These are phyloP conservation scores for Pyrenophora seminiperda DNA, from an alignment of 2,329 filamentous ascomycete genomes.

Conservation along the genomic window DNA sequence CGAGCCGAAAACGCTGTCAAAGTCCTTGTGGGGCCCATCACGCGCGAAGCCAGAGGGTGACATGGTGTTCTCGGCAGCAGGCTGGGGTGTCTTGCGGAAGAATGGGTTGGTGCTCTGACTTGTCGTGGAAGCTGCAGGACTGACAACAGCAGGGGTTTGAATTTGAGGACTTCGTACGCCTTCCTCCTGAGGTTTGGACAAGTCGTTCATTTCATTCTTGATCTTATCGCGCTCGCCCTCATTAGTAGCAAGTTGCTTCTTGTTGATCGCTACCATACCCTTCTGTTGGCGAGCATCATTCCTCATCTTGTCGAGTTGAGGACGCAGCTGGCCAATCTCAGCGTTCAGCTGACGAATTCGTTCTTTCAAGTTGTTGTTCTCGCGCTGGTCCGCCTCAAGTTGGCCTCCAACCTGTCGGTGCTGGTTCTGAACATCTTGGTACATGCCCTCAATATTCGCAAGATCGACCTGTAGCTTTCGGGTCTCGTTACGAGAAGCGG, in stretches of 20 bases:
- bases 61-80: conserved; percentile 56
- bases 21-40: conserved; percentile 54
- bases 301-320: conserved; percentile 89
- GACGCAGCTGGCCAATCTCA: conserved; percentile 82
- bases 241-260: conserved; percentile 90
- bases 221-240: conserved; percentile 89
- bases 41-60: conserved; percentile 56
- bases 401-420: conserved; percentile 76
- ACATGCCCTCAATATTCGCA: conserved; percentile 78
- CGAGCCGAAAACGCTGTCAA: conserved; percentile 85
- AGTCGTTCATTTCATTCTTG: conserved; percentile 75
- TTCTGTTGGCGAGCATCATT: conserved; percentile 94
- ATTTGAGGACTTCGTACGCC: conserved; percentile 37
- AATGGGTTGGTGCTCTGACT: conserved; percentile 90
- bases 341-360: conserved; percentile 81
- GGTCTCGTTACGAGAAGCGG: conserved; percentile 75
- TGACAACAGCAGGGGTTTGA: conserved; percentile 61
- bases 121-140: conserved; percentile 66
- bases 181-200: conserved; percentile 67
- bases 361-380: conserved; percentile 85
- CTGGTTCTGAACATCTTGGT: conserved; percentile 81
- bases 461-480: conserved; percentile 83
- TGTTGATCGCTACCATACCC: conserved; percentile 95
- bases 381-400: conserved; percentile 84
- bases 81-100: conserved; percentile 70